Evolutionary conservation across 139 green algal species (phyloP), one percentile per base, ranked within the genome.

Genomic region (Nannochloris sp.): DNA sequence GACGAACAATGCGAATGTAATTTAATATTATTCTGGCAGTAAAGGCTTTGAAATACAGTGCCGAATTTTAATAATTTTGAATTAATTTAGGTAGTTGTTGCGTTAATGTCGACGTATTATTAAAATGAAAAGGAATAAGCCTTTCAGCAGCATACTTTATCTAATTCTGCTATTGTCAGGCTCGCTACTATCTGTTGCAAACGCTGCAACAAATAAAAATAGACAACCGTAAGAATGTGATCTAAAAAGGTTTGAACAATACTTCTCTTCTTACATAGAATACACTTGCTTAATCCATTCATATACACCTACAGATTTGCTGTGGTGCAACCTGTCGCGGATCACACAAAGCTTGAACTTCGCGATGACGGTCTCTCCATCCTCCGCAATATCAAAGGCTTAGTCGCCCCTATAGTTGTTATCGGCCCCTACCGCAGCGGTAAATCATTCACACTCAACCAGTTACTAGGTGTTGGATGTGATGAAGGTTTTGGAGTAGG

Each of bases 401-500:
- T 71, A 1, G 71, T 95, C 1, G 68, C 75, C 3, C 87, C 87
- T 1, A 73, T 95, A 10, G 81, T 91, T 0, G 89, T 97, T 1
- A 97, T 97, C 30, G 91, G 91, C 4, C 91, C 91, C 0, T 96
- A 97, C 69, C 54, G 91, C 3, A 82, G 55, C 4, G 91, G 91
- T 8, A 97, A 97, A 47, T 83, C 60, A 12, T 97, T 97, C 67
- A 68, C 92, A 36, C 79, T 97, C 8, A 97, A 97, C 62, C 90
- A 96, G 70, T 77, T 97, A 54, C 75, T 97, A 25, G 74, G 80
- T 1, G 80, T 97, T 19, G 39, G 67, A 2, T 97, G 91, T 64
- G 80, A 88, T 48, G 68, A 78, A 56, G 91, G 91, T 23, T 97
- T 97, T 79, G 90, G 90, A 0, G 91, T 97, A 29, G 91, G 91